A percentile compares a stretch with the other conserved stretches of the same genome.
These are phyloP conservation scores for Clathrospora elynae DNA, from an alignment of 2,329 filamentous ascomycete genomes.

Conservation along the genomic window DNA sequence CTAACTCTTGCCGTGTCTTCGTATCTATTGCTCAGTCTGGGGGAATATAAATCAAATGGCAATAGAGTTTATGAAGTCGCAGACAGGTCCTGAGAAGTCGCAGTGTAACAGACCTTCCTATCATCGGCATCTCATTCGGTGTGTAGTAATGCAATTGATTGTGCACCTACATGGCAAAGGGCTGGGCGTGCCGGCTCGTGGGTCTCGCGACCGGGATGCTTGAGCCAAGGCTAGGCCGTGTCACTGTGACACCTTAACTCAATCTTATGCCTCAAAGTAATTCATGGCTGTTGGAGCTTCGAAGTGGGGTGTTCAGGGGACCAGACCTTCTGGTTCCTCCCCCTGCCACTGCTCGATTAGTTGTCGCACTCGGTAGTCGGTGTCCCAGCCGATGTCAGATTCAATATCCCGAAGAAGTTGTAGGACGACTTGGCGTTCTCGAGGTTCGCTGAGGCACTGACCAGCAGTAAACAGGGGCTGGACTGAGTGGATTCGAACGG, in stretches of 20 bases:
- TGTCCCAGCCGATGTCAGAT: slow-evolving; percentile 67
- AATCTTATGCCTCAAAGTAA: slow-evolving; percentile 2
- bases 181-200: slow-evolving; percentile 8
- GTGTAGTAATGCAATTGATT: slow-evolving; percentile 12
- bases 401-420: slow-evolving; percentile 64
- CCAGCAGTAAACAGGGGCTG: slow-evolving; percentile 67
- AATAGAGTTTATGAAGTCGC: too few species aligned
- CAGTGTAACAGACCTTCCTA: slow-evolving; percentile 9
- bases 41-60: too few species aligned
- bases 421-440: slow-evolving; percentile 61
- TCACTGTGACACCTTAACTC: slow-evolving; percentile 4
- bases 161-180: slow-evolving; percentile 7
- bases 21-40: too few species aligned
- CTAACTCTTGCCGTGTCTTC: too few species aligned
- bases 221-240: slow-evolving; percentile 3
- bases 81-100: slow-evolving; percentile 7
- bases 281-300: slow-evolving; percentile 4
- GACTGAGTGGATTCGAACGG: slow-evolving; percentile 62
- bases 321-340: slow-evolving; percentile 34
- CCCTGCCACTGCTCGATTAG: slow-evolving; percentile 56
- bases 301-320: slow-evolving; percentile 21
- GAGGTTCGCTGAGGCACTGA: slow-evolving; percentile 61
- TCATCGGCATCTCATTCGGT: slow-evolving; percentile 8
- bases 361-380: slow-evolving; percentile 64
- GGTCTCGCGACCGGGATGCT: slow-evolving; percentile 2